Percentiles rank a stretch among this genome's conserved stretches.
These are phyloP conservation scores for Botrytis aclada DNA, from an alignment of 2,329 filamentous ascomycete species.

Conservation along the genomic window DNA sequence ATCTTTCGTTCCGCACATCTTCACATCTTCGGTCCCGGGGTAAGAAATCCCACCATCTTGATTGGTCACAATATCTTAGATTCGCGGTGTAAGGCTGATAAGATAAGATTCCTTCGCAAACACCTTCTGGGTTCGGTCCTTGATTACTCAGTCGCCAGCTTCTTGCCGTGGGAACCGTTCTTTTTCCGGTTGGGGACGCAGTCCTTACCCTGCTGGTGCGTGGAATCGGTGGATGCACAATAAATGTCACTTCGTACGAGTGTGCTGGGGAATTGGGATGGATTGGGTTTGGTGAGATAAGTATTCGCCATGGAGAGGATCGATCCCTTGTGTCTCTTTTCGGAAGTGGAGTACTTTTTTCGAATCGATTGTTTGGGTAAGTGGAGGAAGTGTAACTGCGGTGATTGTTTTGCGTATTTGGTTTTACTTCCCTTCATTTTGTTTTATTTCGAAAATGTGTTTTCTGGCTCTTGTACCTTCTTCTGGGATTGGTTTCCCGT, in stretches of 20 bases:
- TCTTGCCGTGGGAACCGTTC: not conserved
- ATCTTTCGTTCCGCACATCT: not conserved
- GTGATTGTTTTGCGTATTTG: not conserved
- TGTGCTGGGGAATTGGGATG: too few relatives aligned
- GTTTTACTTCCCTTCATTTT: not conserved
- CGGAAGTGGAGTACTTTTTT: conserved; percentile 6
- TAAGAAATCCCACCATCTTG: too few relatives aligned
- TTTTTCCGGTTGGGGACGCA: not conserved
- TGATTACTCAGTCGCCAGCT: not conserved
- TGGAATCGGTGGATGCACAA: not conserved
- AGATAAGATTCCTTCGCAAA: not conserved
- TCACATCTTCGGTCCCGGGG: not conserved
- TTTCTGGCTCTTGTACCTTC: not conserved
- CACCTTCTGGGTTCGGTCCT: not conserved
- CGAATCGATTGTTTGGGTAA: not conserved
- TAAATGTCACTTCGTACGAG: not conserved
- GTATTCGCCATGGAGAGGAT: not conserved
- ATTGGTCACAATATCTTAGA: not conserved
- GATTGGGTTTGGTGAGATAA: not conserved
- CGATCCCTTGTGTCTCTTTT: not conserved
- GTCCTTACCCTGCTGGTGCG: not conserved
- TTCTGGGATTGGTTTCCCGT: not conserved
- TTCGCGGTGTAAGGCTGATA: not conserved
- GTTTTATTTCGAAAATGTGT: not conserved
- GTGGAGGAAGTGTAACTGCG: not conserved